Conservation (phyloP, 495 filamentous ascomycete species). For the Trichoderma gamsii region DNA sequence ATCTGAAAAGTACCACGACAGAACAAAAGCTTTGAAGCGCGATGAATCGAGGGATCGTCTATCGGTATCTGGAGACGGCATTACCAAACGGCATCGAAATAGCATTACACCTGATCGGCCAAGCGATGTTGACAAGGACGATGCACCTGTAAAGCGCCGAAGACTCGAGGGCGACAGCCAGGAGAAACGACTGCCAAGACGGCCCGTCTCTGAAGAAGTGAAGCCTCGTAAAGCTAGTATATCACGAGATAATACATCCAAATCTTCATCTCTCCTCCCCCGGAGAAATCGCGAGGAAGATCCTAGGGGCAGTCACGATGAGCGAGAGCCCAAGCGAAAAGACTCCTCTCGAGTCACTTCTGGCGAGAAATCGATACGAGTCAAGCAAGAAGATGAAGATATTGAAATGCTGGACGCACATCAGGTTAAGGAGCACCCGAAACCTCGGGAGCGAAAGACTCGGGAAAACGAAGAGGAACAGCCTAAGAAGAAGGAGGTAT, state of each 20-base stretch:
- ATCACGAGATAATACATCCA: slow-evolving; percentile 22
- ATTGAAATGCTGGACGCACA: slow-evolving; percentile 43
- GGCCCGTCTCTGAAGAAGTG: slow-evolving; percentile 31
- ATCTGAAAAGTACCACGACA: slow-evolving; percentile 43
- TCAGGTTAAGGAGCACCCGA: slow-evolving; percentile 18
- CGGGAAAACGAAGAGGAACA: slow-evolving; percentile 42
- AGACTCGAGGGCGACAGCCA: slow-evolving; percentile 41
- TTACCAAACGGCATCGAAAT: slow-evolving; percentile 58
- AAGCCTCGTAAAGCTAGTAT: slow-evolving; percentile 30
- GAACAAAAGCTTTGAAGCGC: slow-evolving; percentile 45
- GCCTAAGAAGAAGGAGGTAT: slow-evolving; percentile 43
- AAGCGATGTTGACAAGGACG: slow-evolving; percentile 45
- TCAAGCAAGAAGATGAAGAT: slow-evolving; percentile 43
- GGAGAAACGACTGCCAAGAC: slow-evolving; percentile 33
- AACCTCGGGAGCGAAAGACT: slow-evolving; percentile 25
- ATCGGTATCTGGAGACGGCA: slow-evolving; percentile 39
- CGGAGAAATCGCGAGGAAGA: slow-evolving; percentile 34
- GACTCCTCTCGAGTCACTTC: slow-evolving; percentile 34
- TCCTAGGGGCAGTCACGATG: slow-evolving; percentile 26
- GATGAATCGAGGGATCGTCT: slow-evolving; percentile 52
- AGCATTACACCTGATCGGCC: slow-evolving; percentile 63
- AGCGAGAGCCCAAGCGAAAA: slow-evolving; percentile 29
- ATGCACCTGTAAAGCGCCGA: slow-evolving; percentile 46
- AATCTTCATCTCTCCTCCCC: slow-evolving; percentile 25
- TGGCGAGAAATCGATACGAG: slow-evolving; percentile 36